A percentile compares a stretch with the other conserved stretches of the same genome.
phyloP scores from a whole-genome alignment of 768 basidiomycete species.

The Filobasidium wieringae region DNA sequence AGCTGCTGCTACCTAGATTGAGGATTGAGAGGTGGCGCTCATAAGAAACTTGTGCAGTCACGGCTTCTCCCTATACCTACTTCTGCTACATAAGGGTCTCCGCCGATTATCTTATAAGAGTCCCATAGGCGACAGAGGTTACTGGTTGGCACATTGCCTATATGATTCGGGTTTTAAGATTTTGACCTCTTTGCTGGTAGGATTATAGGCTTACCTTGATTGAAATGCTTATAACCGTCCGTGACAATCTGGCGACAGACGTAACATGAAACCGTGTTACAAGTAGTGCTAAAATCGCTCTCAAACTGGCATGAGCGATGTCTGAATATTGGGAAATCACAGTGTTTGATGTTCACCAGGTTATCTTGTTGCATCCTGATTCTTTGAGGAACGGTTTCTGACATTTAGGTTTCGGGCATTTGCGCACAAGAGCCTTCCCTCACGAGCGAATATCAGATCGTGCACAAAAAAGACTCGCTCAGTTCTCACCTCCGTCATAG shows the following conservation, averaged over 20 bases:
- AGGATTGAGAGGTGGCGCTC: background rate
- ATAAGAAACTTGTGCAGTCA: background rate
- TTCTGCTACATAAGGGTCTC: slow-evolving; percentile 15
- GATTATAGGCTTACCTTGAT: slow-evolving; percentile 18
- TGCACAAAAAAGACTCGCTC: background rate
- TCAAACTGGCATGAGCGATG: background rate
- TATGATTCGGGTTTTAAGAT: background rate
- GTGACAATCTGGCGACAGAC: slow-evolving; percentile 60
- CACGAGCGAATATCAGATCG: background rate
- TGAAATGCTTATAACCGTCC: slow-evolving; percentile 33
- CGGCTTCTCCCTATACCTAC: slow-evolving; percentile 10
- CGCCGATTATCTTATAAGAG: background rate
- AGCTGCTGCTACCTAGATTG: slow-evolving; percentile 20
- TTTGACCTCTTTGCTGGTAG: background rate
- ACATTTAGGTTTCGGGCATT: slow-evolving; percentile 62
- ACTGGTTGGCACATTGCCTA: background rate
- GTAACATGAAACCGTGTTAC: slow-evolving; percentile 67
- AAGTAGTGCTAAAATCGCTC: slow-evolving; percentile 44
- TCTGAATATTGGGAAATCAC: background rate
- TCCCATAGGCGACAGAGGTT: slow-evolving; percentile 28
- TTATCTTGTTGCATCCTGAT: slow-evolving; percentile 69
- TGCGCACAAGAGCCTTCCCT: slow-evolving; percentile 58
- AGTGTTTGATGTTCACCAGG: slow-evolving; percentile 8
- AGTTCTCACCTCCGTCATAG: slow-evolving; percentile 55
- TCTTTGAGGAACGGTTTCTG: slow-evolving; percentile 48